phyloP scores from a whole-genome alignment of 2,329 filamentous ascomycete genomes.

The Ceratocystis lukuohia region DNA sequence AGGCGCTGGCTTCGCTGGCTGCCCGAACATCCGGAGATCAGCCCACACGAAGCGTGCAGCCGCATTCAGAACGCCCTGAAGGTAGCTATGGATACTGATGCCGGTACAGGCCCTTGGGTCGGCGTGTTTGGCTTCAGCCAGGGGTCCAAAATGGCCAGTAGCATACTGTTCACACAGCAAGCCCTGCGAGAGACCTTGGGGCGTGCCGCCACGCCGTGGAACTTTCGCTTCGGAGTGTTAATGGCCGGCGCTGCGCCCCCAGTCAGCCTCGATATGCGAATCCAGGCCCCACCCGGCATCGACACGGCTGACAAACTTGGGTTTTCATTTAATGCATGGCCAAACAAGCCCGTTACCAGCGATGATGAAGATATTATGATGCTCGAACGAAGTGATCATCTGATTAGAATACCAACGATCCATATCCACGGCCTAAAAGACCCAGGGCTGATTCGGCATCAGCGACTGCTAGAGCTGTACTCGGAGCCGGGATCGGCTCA shows the following conservation, averaged over 20 bases:
- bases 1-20: constrained; percentile 49
- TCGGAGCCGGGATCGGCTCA: constrained; percentile 40
- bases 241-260: constrained; percentile 49
- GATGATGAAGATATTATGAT: constrained; percentile 25
- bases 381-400: constrained; percentile 28
- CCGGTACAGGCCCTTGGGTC: constrained; percentile 44
- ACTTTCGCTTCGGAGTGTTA: constrained; percentile 48
- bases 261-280: constrained; percentile 35
- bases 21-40: constrained; percentile 40
- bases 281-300: constrained; percentile 22
- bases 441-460: constrained; percentile 45
- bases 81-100: constrained; percentile 39
- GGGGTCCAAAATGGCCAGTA: constrained; percentile 48
- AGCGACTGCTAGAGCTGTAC: constrained; percentile 43
- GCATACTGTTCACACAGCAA: constrained; percentile 50
- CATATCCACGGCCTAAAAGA: constrained; percentile 55
- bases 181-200: constrained; percentile 31
- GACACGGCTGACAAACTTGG: constrained; percentile 24
- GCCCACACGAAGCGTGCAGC: constrained; percentile 31
- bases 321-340: constrained; percentile 32
- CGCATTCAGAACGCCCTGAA: constrained; percentile 31
- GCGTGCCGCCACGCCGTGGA: constrained; percentile 22
- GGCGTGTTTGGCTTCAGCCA: constrained; percentile 54
- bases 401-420: constrained; percentile 45
- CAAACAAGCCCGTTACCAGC: constrained; percentile 22